Evolutionary conservation across 108 stramenopile genomes (phyloP).

Genomic region (Fragilaria radians): DNA sequence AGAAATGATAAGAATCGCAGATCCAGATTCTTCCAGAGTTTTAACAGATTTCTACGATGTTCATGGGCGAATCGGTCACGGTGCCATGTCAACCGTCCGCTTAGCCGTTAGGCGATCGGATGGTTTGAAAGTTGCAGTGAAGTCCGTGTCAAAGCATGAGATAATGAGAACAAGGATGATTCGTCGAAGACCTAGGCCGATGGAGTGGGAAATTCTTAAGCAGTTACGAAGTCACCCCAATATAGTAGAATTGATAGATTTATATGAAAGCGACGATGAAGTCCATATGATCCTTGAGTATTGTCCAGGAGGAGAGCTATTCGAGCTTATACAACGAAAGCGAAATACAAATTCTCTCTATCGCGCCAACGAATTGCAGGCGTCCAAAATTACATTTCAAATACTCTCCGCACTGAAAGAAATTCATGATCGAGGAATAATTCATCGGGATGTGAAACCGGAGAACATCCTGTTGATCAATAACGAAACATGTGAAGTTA

Average conservation of each 20-base stretch:
- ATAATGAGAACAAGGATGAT: slow-evolving; percentile 60
- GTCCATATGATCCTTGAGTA: slow-evolving; percentile 83
- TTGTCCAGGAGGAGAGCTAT: slow-evolving; percentile 83
- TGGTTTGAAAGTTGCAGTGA: slow-evolving; percentile 63
- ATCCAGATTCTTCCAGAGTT: slow-evolving; percentile 38
- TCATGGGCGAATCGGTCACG: slow-evolving; percentile 66
- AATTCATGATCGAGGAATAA: slow-evolving; percentile 54
- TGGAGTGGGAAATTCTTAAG: slow-evolving; percentile 76
- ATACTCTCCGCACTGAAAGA: slow-evolving; percentile 55
- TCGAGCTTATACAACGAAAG: slow-evolving; percentile 60
- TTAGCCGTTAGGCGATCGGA: slow-evolving; percentile 47
- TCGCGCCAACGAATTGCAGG: slow-evolving; percentile 63
- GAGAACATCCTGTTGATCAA: slow-evolving; percentile 72
- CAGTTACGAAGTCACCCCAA: slow-evolving; percentile 46
- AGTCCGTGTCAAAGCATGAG: slow-evolving; percentile 82
- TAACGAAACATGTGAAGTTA: slow-evolving; percentile 35
- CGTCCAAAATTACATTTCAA: slow-evolving; percentile 56
- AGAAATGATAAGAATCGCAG: slow-evolving; percentile 57
- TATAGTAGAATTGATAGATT: slow-evolving; percentile 68
- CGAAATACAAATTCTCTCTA: slow-evolving; percentile 11
- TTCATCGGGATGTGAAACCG: slow-evolving; percentile 85
- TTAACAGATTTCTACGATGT: slow-evolving; percentile 69
- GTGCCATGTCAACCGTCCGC: slow-evolving; percentile 74
- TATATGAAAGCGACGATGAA: slow-evolving; percentile 80
- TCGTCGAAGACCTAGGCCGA: slow-evolving; percentile 18